Base-by-base conservation (phyloP, 163 green algal species). In the Chlorella variabilis region DNA sequence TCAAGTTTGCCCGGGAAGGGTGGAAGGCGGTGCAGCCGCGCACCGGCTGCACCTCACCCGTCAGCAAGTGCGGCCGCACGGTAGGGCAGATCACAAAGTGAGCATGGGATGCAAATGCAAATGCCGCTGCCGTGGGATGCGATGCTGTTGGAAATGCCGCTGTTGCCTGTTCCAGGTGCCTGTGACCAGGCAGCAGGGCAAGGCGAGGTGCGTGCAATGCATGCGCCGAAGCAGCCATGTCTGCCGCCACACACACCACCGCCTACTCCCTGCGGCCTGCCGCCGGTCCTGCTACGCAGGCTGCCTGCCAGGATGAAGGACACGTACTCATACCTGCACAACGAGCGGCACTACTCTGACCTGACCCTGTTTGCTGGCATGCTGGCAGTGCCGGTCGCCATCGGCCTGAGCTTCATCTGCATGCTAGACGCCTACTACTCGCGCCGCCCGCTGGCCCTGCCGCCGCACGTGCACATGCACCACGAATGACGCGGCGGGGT, bases 11-110 rank as follows among this genome's bases (percentile, higher is more conserved):
- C 0, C 48, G 36, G 3, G 56, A 75, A n/a, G 68, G 51, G 31
- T 84, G 77, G 77, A 71, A 56, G 21, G 65, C 49, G 4, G 69
- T 63, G 39, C 17, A 39, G 34, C 77, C 83, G 18, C 59, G 68
- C 31, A 82, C 54, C 38, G 77, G 83, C 31, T 87, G 83, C 69
- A 41, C 23, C 39, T 87, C 83, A 18, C 83, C 83, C 11, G 61
- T 81, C 62, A 77, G 54, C 59, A 27, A 39, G 9, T 87, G 83
- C 58, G 83, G 83, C 17, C 34, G 62, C 1, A 29, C 71, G 1
- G 38, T 81, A 13, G 83, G 69, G 39, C 54, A 68, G 36, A 27
- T 80, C 15, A 75, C 38, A 49, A 79, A 66, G 77, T 71, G 29
- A 76, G 31, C n/a, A n/a, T 41, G 4, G n/a, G 69, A 23, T 20